A percentile compares a stretch with the other conserved stretches of the same genome.
Conservation (phyloP, 495 filamentous ascomycete species). For the Aspergillus indologenus region DNA sequence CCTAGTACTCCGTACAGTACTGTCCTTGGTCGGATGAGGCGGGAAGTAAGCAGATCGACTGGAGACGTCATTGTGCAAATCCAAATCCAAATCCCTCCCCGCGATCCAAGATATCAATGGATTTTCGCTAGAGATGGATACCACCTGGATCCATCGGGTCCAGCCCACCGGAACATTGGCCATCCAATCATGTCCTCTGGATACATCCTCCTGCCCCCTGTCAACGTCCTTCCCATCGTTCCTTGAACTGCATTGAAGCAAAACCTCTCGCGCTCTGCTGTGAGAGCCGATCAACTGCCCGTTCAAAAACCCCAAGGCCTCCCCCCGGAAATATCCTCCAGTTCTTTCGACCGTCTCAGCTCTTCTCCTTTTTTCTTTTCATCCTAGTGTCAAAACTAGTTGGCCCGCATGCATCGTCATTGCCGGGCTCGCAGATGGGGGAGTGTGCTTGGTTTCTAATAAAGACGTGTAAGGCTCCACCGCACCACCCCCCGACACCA, state of each 20-base stretch:
- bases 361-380: not conserved
- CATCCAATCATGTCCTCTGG: not conserved
- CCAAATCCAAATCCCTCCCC: too few relatives aligned
- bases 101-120: not conserved
- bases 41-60: not conserved
- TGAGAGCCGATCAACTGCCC: not conserved
- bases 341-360: not conserved
- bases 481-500: not conserved
- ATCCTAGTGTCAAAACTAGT: not conserved
- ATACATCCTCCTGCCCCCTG: not conserved
- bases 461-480: not conserved
- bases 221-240: not conserved
- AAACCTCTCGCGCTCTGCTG: not conserved
- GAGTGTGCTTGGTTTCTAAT: not conserved
- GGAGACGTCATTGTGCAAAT: not conserved
- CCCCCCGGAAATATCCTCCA: not conserved
- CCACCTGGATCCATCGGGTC: not conserved
- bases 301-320: not conserved
- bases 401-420: not conserved
- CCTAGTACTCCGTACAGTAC: too few relatives aligned
- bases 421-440: not conserved
- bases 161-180: not conserved
- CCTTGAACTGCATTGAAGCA: not conserved
- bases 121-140: not conserved
- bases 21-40: not conserved